Evolutionary conservation across 371 early-diverging fungal genomes (phyloP), one percentile per base, ranked within the genome.

Genomic region (Apophysomyces sp.): DNA sequence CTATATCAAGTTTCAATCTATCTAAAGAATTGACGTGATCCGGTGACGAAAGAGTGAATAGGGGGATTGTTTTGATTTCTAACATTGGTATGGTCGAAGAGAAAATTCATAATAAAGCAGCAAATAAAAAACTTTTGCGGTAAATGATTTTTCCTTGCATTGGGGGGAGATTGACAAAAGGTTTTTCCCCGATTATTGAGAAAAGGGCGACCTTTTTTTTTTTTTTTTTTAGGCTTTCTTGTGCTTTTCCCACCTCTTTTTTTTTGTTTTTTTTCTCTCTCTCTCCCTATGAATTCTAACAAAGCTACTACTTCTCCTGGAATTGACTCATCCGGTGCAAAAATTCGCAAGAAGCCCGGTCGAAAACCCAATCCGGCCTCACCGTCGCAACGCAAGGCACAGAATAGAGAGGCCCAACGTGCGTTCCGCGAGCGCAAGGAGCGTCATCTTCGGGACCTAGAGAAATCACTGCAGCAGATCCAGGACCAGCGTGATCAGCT

Each of bases 381-480:
- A 4, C 88, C 86, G 12, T 86, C 86, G 6, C 83, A 90, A 52
- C 85, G 93, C 27, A 92, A 91, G 55, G 92, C 89, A 21, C 93
- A 92, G 65, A 92, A 92, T 72, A 71, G 93, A 52, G 92, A 91
- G 5, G 93, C 93, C 0, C 93, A 92, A 69, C 81, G 93, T 27
- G 93, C 93, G 1, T 92, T 92, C 68, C 77, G 93, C 41, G 91
- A 92, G 63, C 86, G 93, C 54, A 91, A 90, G 68, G 90, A 92
- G 65, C 68, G 83, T 53, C 89, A 92, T 61, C 76, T 92, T 32
- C 71, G 81, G 44, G 82, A 87, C 13, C 77, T 92, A 6, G 92
- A 92, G 71, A 71, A 73, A 27, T 72, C 81, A 6, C 84, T 91
- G 55, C 84, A 85, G 64, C 83, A 86, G 31, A 76, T 92, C n/a